Percentiles rank a stretch among this genome's conserved stretches.
Evolutionary conservation across 2,329 filamentous ascomycete genomes (phyloP).

Genomic region (Fusarium clavum): DNA sequence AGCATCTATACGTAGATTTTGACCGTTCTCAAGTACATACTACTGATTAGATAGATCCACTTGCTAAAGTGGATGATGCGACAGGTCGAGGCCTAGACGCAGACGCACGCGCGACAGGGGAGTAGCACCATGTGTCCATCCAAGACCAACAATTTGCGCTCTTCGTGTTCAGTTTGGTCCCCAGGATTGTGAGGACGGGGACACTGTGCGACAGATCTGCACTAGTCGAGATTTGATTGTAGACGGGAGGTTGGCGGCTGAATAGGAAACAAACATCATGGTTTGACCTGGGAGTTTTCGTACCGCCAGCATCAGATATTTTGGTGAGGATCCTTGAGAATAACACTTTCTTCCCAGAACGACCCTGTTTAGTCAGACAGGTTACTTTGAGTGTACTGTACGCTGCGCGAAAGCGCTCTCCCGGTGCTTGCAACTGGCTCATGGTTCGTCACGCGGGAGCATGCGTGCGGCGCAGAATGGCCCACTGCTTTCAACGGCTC

Average conservation of each 20-base stretch:
- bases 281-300: not conserved
- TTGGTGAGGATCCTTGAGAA: conserved; percentile 2
- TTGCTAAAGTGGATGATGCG: conserved; percentile 43
- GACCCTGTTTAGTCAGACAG: not conserved
- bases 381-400: conserved; percentile 3
- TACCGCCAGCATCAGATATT: conserved; percentile 21
- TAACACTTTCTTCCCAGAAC: not conserved
- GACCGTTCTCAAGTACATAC: conserved; percentile 25
- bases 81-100: conserved; percentile 44
- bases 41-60: conserved; percentile 30
- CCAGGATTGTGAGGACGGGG: conserved; percentile 25
- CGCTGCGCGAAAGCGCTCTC: not conserved
- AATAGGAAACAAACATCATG: conserved; percentile 8
- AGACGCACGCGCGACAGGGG: conserved; percentile 40
- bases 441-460: conserved; percentile 46
- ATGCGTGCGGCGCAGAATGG: conserved; percentile 45
- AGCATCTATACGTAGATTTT: conserved; percentile 9
- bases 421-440: conserved; percentile 18
- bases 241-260: conserved; percentile 40
- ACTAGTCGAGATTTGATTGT: conserved; percentile 47
- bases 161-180: conserved; percentile 46
- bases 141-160: conserved; percentile 28
- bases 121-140: conserved; percentile 42
- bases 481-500: conserved; percentile 44
- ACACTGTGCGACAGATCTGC: conserved; percentile 48